These are phyloP conservation scores for Excoecaria agallocha DNA, from an alignment of 345 rosid species.

Conservation along the genomic window DNA sequence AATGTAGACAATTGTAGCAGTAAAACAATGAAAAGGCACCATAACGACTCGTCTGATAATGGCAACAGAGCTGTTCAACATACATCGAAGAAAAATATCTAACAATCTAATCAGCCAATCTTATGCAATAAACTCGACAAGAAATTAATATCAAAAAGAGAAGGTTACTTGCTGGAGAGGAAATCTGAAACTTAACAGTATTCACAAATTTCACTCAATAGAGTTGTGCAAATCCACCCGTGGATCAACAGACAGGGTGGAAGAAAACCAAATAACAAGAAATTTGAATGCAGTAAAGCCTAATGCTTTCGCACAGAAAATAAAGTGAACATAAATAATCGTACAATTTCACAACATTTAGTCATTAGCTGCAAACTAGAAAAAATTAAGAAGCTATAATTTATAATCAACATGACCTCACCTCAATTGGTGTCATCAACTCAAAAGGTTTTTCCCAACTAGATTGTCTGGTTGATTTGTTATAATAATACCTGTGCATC, in stretches of 20 bases:
- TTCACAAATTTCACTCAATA: conserved; percentile 17
- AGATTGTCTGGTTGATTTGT: conserved; percentile 72
- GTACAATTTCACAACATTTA: not conserved
- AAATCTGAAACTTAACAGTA: conserved; percentile 4
- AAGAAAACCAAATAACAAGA: conserved; percentile 7
- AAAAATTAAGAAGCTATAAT: conserved; percentile 15
- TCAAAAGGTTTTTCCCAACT: conserved; percentile 95
- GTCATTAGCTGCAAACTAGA: not conserved
- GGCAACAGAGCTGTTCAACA: not conserved
- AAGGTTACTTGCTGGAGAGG: conserved; percentile 12
- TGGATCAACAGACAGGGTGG: conserved; percentile 12
- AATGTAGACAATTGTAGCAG: not conserved
- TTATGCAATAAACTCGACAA: conserved; percentile 7
- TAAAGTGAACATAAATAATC: conserved; percentile 1
- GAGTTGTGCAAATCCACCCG: conserved; percentile 11
- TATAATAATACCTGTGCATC: conserved; percentile 71
- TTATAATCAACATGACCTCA: conserved; percentile 31
- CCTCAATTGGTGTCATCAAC: conserved; percentile 93
- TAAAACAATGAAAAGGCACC: conserved; percentile 1
- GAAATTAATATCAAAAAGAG: conserved; percentile 1
- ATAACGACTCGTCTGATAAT: not conserved
- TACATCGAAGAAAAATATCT: not conserved
- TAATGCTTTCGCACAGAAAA: not conserved
- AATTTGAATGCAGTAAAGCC: not conserved
- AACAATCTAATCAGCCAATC: not conserved